These are phyloP conservation scores for Solanum lycopersicoides DNA, from an alignment of 257 asterid species.

Conservation along the genomic window DNA sequence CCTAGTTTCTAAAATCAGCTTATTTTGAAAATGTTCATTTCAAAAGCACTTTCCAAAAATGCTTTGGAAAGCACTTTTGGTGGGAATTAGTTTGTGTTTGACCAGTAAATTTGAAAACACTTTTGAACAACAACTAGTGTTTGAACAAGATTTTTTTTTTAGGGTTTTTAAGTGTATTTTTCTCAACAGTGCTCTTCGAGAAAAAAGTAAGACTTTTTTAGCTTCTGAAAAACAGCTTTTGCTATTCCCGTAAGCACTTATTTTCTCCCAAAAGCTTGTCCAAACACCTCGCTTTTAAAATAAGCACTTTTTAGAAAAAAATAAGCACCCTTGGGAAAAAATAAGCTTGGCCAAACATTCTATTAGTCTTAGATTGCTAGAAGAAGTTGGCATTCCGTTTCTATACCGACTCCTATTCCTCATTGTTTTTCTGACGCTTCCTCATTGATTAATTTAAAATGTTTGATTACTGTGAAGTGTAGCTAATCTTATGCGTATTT, in stretches of 20 bases:
- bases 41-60: background rate
- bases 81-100: background rate
- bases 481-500: background rate
- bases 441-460: background rate
- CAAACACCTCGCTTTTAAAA: background rate
- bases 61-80: background rate
- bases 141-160: background rate
- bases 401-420: background rate
- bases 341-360: background rate
- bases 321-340: background rate
- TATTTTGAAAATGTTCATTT: background rate
- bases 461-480: background rate
- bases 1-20: background rate
- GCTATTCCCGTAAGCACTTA: background rate
- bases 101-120: background rate
- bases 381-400: background rate
- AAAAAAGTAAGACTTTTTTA: no score
- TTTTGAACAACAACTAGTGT: background rate
- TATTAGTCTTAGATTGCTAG: background rate
- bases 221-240: background rate
- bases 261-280: background rate
- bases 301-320: background rate
- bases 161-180: background rate
- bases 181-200: background rate
- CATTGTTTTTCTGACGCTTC: background rate